These are phyloP conservation scores for Penstemon eatonii DNA, from an alignment of 257 asterid genomes.

Conservation along the genomic window DNA sequence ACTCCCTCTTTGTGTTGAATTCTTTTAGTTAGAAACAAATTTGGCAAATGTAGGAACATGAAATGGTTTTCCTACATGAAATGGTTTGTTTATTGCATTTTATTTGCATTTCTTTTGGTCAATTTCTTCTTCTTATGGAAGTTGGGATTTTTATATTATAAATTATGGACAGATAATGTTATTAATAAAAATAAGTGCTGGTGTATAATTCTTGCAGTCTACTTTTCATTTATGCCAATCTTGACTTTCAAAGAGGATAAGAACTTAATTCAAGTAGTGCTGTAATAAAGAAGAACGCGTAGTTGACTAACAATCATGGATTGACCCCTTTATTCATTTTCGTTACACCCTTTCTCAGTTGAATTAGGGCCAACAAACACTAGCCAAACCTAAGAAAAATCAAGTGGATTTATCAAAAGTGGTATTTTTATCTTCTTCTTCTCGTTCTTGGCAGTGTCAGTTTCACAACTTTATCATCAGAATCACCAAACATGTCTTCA, in stretches of 20 bases:
- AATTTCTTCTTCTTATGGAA: background rate
- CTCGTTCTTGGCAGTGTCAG: background rate
- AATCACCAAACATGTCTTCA: constrained; percentile 19
- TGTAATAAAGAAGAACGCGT: background rate
- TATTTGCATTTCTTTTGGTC: background rate
- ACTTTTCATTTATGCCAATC: background rate
- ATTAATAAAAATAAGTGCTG: background rate
- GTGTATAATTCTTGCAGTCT: background rate
- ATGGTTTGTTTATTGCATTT: background rate
- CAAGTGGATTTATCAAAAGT: background rate
- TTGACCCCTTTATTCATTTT: background rate
- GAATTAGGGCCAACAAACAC: background rate
- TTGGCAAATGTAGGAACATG: background rate
- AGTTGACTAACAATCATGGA: constrained; percentile 12
- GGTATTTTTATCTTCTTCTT: background rate
- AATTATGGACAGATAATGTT: no score
- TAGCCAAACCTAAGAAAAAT: background rate
- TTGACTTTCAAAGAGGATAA: constrained; percentile 22
- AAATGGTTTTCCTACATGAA: background rate
- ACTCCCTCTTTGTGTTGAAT: background rate
- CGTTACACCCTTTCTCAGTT: background rate
- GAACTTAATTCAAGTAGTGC: background rate
- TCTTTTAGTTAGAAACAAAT: background rate
- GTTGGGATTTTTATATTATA: background rate
- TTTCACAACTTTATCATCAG: background rate